A percentile compares a stretch with the other conserved stretches of the same genome.
phyloP scores from a whole-genome alignment of 306 rosid species.

The Pueraria montana region DNA sequence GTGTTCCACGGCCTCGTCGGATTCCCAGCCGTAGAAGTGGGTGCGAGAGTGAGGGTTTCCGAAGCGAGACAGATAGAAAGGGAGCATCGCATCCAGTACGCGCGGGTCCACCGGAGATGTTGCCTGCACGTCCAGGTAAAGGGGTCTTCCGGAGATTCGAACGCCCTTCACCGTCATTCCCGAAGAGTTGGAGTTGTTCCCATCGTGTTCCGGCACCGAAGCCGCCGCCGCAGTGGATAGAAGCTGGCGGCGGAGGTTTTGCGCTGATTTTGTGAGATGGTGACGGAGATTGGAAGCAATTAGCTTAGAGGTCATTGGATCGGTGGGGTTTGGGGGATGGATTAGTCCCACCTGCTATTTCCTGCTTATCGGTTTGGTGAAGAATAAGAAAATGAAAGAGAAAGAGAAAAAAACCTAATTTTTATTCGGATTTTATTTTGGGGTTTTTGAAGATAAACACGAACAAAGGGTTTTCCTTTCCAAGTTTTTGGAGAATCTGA shows the following conservation, averaged over 20 bases:
- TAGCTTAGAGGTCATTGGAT: conserved; percentile 68
- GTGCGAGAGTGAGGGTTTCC: conserved; percentile 98
- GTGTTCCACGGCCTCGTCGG: conserved; percentile 85
- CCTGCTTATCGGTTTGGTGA: not conserved
- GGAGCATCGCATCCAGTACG: conserved; percentile 94
- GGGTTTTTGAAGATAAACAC: not conserved
- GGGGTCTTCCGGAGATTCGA: conserved; percentile 80
- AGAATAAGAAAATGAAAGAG: not conserved
- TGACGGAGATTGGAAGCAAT: conserved; percentile 68
- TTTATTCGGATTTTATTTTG: not conserved
- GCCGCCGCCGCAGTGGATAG: conserved; percentile 42
- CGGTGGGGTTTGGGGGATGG: conserved; percentile 9
- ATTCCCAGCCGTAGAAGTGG: conserved; percentile 94
- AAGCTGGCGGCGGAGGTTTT: conserved; percentile 21
- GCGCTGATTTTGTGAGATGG: conserved; percentile 35
- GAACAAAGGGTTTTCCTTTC: not conserved
- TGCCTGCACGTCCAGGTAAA: conserved; percentile 90
- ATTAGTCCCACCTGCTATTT: not conserved
- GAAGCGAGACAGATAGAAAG: conserved; percentile 68
- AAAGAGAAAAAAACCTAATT: not conserved
- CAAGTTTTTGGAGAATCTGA: not conserved
- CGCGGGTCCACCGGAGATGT: conserved; percentile 93
- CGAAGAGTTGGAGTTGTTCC: conserved; percentile 57
- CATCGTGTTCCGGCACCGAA: conserved; percentile 47
- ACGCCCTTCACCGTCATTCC: conserved; percentile 86